A percentile compares a stretch with the other conserved stretches of the same genome.
phyloP scores from a whole-genome alignment of 495 filamentous ascomycete species.

The Astrothelium macrocarpum region DNA sequence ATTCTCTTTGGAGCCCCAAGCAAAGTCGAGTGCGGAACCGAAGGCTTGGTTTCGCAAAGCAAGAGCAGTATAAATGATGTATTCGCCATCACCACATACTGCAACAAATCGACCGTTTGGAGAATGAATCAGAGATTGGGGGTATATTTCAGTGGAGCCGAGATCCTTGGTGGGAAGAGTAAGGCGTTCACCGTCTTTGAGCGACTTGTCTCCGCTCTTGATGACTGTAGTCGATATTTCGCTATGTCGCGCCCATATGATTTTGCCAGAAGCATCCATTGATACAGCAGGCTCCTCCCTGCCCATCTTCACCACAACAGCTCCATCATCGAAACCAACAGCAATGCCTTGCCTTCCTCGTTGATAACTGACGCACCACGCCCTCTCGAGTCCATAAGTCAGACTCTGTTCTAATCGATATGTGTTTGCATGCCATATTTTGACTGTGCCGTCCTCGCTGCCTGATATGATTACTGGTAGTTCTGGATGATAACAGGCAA shows the following conservation, averaged over 20 bases:
- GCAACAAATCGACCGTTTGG: conserved; percentile 96
- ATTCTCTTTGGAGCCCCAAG: conserved; percentile 95
- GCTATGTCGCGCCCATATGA: conserved; percentile 90
- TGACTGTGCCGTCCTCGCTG: conserved; percentile 93
- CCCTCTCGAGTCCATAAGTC: conserved; percentile 88
- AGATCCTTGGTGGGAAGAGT: conserved; percentile 85
- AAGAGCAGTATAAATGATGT: conserved; percentile 95
- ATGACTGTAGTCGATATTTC: conserved; percentile 92
- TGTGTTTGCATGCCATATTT: conserved; percentile 98
- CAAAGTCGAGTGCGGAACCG: conserved; percentile 88
- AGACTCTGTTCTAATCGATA: conserved; percentile 92
- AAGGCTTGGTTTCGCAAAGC: conserved; percentile 98
- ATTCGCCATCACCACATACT: conserved; percentile 94
- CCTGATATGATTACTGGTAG: conserved; percentile 97
- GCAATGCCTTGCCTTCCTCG: conserved; percentile 87
- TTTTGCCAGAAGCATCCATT: conserved; percentile 91
- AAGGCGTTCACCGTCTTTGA: conserved; percentile 85
- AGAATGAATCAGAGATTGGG: conserved; percentile 87
- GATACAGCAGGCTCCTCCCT: conserved; percentile 94
- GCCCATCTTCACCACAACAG: conserved; percentile 95
- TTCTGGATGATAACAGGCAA: conserved; percentile 96
- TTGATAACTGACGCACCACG: conserved; percentile 96
- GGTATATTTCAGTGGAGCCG: conserved; percentile 92
- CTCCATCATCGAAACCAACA: conserved; percentile 95
- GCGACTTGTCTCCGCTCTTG: conserved; percentile 71